phyloP scores from a whole-genome alignment of 306 rosid species.

The Pyrus bretschneideri region DNA sequence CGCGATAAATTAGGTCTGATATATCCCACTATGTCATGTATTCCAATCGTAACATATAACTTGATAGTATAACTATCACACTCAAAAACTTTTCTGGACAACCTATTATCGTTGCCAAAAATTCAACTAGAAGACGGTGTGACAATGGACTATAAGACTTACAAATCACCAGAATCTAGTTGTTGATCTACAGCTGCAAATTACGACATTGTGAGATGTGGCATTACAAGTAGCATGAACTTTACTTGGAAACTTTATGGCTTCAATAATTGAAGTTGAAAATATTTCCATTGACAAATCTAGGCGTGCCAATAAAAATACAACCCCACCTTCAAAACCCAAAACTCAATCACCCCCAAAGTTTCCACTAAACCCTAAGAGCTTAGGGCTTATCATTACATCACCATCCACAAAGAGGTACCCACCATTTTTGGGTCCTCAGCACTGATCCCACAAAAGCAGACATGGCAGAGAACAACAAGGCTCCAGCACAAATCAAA shows the following conservation, averaged over 20 bases:
- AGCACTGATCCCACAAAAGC: slow-evolving; percentile 8
- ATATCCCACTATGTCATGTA: no score
- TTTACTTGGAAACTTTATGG: background rate
- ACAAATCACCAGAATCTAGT: no score
- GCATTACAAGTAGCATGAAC: background rate
- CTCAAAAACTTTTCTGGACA: background rate
- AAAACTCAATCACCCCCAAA: background rate
- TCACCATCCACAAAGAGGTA: slow-evolving; percentile 21
- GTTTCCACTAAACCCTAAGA: slow-evolving; percentile 9
- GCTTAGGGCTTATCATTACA: background rate
- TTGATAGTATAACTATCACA: background rate
- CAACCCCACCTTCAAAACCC: background rate
- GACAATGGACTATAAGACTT: no score
- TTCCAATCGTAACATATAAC: background rate
- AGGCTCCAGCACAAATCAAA: slow-evolving; percentile 27
- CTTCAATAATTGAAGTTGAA: slow-evolving; percentile 10
- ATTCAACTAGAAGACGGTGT: no score
- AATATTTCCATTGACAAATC: slow-evolving; percentile 7
- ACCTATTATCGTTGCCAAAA: no score
- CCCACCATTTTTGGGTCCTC: slow-evolving; percentile 19
- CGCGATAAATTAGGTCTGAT: background rate
- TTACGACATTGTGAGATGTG: background rate
- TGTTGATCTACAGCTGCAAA: no score
- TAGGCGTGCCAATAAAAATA: background rate
- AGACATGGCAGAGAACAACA: slow-evolving; percentile 48